phyloP scores from a whole-genome alignment of 306 rosid genomes.

The Adenanthera pavonina region DNA sequence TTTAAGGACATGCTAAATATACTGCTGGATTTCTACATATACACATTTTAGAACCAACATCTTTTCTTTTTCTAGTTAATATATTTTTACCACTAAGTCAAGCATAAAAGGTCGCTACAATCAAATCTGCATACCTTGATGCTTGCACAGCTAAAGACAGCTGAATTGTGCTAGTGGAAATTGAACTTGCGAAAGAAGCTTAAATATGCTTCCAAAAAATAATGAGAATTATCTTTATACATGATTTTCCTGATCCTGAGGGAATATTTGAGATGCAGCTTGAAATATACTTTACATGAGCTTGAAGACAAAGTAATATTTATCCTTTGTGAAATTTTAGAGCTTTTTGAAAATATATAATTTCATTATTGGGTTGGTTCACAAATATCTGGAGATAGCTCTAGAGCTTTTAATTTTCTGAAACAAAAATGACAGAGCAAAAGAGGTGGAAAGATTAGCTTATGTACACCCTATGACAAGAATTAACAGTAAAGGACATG shows the following conservation, averaged over 20 bases:
- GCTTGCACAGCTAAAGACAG: not conserved
- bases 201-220: not conserved
- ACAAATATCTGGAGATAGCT: constrained; percentile 22
- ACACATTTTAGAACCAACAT: not conserved
- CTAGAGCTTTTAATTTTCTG: not conserved
- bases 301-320: not conserved
- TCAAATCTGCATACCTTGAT: constrained; percentile 5
- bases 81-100: not conserved
- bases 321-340: constrained; percentile 9
- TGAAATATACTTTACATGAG: constrained; percentile 23
- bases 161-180: not conserved
- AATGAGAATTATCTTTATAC: not conserved
- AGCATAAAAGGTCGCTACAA: not conserved
- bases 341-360: not conserved
- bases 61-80: not conserved
- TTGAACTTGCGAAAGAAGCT: not conserved
- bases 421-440: not conserved
- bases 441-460: constrained; percentile 7
- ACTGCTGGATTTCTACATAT: not conserved
- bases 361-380: constrained; percentile 20
- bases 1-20: constrained; percentile 5
- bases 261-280: not conserved
- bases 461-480: not conserved
- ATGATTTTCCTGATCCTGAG: not conserved
- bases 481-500: not conserved